A percentile compares a stretch with the other conserved stretches of the same genome.
Evolutionary conservation across 2,329 filamentous ascomycete species (phyloP).

Genomic region (Colletotrichum limetticola): DNA sequence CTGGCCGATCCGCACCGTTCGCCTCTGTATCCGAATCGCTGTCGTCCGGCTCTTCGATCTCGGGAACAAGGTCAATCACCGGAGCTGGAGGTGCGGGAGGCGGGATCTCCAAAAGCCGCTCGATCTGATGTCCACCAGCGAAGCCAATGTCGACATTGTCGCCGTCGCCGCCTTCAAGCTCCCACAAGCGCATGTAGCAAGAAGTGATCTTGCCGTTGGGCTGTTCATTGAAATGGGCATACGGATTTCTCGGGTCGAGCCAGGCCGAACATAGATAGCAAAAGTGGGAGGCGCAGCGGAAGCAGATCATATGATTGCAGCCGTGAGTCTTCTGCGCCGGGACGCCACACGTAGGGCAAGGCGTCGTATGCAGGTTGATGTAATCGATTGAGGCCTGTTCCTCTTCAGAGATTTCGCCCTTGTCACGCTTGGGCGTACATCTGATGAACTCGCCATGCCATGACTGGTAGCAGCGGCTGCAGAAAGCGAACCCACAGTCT

Average conservation of each 20-base stretch:
- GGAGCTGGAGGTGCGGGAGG: slow-evolving; percentile 31
- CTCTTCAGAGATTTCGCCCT: slow-evolving; percentile 80
- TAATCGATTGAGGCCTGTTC: slow-evolving; percentile 90
- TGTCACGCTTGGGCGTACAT: slow-evolving; percentile 74
- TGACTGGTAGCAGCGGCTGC: slow-evolving; percentile 73
- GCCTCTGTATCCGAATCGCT: slow-evolving; percentile 44
- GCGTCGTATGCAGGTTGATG: slow-evolving; percentile 81
- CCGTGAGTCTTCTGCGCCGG: slow-evolving; percentile 91
- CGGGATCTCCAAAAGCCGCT: background rate
- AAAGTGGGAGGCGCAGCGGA: slow-evolving; percentile 89
- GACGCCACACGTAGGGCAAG: slow-evolving; percentile 87
- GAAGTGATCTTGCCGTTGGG: slow-evolving; percentile 62
- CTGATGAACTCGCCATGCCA: slow-evolving; percentile 90
- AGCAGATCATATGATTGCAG: slow-evolving; percentile 98
- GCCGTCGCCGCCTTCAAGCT: slow-evolving; percentile 84
- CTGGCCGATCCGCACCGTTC: slow-evolving; percentile 37
- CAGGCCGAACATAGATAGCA: slow-evolving; percentile 95
- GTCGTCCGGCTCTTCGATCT: slow-evolving; percentile 47
- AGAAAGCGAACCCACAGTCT: slow-evolving; percentile 91
- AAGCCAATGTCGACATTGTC: slow-evolving; percentile 60
- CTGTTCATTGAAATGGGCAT: slow-evolving; percentile 84
- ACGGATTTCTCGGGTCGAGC: slow-evolving; percentile 84
- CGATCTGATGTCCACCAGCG: slow-evolving; percentile 46
- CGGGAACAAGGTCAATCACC: slow-evolving; percentile 37
- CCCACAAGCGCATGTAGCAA: slow-evolving; percentile 92